phyloP scores from a whole-genome alignment of 805 yeast genomes.

The Cyberlindnera mrakii region DNA sequence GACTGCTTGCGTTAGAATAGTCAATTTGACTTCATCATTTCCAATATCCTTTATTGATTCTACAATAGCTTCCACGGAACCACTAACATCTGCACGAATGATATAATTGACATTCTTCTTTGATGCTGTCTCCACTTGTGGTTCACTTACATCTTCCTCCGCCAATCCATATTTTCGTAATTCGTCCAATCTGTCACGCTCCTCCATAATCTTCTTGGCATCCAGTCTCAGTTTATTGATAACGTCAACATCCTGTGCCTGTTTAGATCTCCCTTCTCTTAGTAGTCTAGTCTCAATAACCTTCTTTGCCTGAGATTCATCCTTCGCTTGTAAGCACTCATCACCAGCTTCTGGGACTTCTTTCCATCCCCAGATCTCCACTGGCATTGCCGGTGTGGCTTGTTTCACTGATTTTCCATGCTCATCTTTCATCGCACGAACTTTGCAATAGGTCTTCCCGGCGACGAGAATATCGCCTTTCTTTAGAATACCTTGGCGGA shows the following conservation, averaged over 20 bases:
- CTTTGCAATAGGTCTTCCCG: constrained; percentile 82
- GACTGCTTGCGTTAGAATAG: constrained; percentile 68
- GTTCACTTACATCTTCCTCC: constrained; percentile 25
- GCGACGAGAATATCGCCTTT: constrained; percentile 75
- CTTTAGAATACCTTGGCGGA: constrained; percentile 70
- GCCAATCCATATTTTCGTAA: constrained; percentile 57
- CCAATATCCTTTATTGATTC: constrained; percentile 82
- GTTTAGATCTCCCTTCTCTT: constrained; percentile 50
- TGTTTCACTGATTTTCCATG: constrained; percentile 50
- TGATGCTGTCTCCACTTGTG: constrained; percentile 20
- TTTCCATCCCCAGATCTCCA: constrained; percentile 92
- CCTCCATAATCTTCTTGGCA: constrained; percentile 44
- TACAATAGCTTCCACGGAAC: constrained; percentile 88
- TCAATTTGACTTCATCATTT: constrained; percentile 71
- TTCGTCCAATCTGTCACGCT: constrained; percentile 49
- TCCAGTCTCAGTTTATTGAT: constrained; percentile 64
- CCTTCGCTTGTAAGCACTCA: constrained; percentile 66
- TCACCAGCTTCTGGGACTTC: constrained; percentile 91
- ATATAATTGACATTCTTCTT: constrained; percentile 48
- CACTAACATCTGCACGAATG: constrained; percentile 87
- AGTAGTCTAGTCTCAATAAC: constrained; percentile 63
- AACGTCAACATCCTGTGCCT: constrained; percentile 57
- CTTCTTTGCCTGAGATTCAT: constrained; percentile 68
- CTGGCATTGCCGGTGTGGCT: constrained; percentile 87
- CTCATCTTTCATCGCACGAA: constrained; percentile 73